Conservation (phyloP, 2,329 filamentous ascomycete species). For the Pseudogymnoascus sp. region DNA sequence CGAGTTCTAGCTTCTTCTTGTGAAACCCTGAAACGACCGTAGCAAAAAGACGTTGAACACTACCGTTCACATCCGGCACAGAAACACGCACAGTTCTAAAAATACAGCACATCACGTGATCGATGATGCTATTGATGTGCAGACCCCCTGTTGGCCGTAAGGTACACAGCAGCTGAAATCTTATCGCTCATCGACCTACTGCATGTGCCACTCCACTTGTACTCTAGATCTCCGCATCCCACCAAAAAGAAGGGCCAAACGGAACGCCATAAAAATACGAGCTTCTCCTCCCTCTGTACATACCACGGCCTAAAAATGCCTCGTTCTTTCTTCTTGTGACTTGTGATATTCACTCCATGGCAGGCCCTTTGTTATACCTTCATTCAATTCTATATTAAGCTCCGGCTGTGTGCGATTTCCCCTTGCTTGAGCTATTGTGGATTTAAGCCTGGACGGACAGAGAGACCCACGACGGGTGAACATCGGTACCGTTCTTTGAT, state of each 20-base stretch:
- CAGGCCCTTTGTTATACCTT: conserved; percentile 1
- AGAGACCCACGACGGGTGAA: conserved; percentile 1
- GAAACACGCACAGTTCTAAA: background rate
- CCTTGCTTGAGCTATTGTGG: conserved; percentile 4
- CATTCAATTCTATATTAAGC: background rate
- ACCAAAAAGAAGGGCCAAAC: conserved; percentile 7
- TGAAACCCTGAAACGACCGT: background rate
- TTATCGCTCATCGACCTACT: conserved; percentile 3
- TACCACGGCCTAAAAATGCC: conserved; percentile 1
- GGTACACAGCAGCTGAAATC: conserved; percentile 4
- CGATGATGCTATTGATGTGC: conserved; percentile 1
- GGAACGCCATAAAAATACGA: conserved; percentile 4
- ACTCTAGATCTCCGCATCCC: conserved; percentile 1
- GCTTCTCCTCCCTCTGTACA: conserved; percentile 3
- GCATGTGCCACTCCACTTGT: conserved; percentile 1
- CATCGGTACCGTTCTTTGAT: conserved; percentile 1
- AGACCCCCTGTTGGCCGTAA: background rate
- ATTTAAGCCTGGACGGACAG: background rate
- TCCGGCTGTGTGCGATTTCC: background rate
- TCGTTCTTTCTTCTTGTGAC: background rate
- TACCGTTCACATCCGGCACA: background rate
- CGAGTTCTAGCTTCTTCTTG: background rate
- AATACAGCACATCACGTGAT: background rate
- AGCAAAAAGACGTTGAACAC: background rate
- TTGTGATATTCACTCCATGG: background rate